Base-by-base conservation (phyloP, 257 asterid genomes). In the Vinca minor region DNA sequence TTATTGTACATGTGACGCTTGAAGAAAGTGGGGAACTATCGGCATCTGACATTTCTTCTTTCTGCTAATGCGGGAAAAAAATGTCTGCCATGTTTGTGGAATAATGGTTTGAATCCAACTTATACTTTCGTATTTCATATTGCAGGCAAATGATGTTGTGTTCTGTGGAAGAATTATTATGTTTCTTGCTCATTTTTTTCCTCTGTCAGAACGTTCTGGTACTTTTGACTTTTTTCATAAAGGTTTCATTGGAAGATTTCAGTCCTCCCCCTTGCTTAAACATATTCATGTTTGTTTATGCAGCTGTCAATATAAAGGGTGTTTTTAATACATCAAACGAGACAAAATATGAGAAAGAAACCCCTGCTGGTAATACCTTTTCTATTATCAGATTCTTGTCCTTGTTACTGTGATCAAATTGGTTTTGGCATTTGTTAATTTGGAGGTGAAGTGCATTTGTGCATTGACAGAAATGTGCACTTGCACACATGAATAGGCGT, bases 141-240 rank as follows among this genome's bases (percentile, higher is more conserved):
- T 85, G 73, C 85, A 87, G 98, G 98, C 97, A 63, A 92, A 92
- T 83, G 97, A 92, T 78, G 98, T 92, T 14, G 98, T 92, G 69
- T 92, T 92, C 74, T 89, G 97, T 55, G 97, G 98, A 67, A 91
- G 98, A 71, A 89, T 92, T 70, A 92, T 92, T 66, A 92, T 92
- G 98, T 92, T 92, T 81, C 98, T 92, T 62, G 96, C 98, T 56
- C 98, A 92, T 69, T 89, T 92, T 77, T 92, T 92, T 25, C 98
- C 98, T 44, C 74, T 92, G 70, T 92, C 98, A 38, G 98, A 92
- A 77, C 98, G 98, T 69, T 92, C 98, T 36, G 98, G 98, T 92
- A 84, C 63, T 66, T 70, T 47, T 62, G 17, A 17, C 20, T 55
- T 46, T 20, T 69, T 49, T 15, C 48, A 18, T 52, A 17, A 21